Base-by-base conservation (phyloP, 106 monocot genomes). In the Narthecium ossifragum region DNA sequence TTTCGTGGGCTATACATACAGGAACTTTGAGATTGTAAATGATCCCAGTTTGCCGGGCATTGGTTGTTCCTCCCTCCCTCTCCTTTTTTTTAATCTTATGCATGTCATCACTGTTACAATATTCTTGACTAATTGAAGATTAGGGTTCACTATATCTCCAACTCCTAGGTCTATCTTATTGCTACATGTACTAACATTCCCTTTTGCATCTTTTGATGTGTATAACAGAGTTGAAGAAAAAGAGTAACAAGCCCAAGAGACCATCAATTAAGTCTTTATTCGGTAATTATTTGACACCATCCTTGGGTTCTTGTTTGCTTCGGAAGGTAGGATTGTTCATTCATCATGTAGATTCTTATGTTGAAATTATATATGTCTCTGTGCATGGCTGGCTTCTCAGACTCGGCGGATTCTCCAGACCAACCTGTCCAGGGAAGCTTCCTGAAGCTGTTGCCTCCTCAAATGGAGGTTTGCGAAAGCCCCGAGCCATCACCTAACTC, bases 181-280 rank as follows among this genome's bases (percentile, higher is more conserved):
- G 0, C 18, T 43, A 5, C 41, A 13, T 10, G 43, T 43, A 43
- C 43, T 43, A 43, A n/a, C n/a, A 43, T 43, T 6, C n/a, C 18
- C 31, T 31, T 52, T 2, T 43, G 15, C 20, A 46, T n/a, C 5
- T 37, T 38, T 58, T 34, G 33, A 28, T 46, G 8, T 46, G 32
- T 65, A 43, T 69, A 85, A 79, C 73, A 12, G 79, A 85, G 56
- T 45, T 85, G 69, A 85, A 73, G 79, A 75, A 79, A 41, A 84
- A 75, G 61, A 79, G 37, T 14, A 79, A 54, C 46, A 85, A 85
- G 57, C 57, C 72, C 6, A 85, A 80, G 66, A 75, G 84, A 58
- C 84, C 84, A 25, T 85, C 84, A 20, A 79, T 85, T 61, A 85
- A 78, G 46, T 59, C 79, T 29, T 61, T 85, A 11, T 85, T 85